A percentile compares a stretch with the other conserved stretches of the same genome.
Evolutionary conservation across 1,284 basidiomycete genomes (phyloP).

Genomic region (Puccinia horiana): DNA sequence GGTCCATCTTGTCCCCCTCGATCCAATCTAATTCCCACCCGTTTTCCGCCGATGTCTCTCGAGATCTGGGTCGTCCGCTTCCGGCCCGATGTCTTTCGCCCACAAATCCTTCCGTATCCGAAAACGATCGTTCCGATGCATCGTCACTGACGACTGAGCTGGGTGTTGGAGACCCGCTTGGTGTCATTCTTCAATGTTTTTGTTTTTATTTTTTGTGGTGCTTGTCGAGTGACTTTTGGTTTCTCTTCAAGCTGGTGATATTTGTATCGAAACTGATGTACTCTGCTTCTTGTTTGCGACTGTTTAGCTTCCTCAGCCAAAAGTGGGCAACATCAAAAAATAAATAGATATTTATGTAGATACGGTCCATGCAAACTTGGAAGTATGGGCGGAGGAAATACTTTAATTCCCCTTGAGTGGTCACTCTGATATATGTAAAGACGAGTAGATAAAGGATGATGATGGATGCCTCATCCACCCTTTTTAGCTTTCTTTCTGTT

Average conservation of each 20-base stretch:
- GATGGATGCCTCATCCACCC: not conserved
- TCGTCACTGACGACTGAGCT: not conserved
- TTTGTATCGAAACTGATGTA: not conserved
- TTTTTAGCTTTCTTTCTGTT: too few species aligned
- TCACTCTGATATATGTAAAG: not conserved
- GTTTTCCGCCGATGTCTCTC: too few species aligned
- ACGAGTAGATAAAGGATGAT: not conserved
- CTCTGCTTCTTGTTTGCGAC: not conserved
- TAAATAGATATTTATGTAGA: not conserved
- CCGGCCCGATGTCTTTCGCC: too few species aligned
- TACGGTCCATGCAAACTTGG: not conserved
- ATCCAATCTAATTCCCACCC: slow-evolving; percentile 25
- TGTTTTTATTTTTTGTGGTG: not conserved
- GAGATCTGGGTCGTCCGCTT: not conserved
- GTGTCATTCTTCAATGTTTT: not conserved
- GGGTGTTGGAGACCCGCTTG: not conserved
- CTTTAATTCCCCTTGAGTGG: not conserved
- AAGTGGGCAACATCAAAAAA: not conserved
- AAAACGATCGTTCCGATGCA: slow-evolving; percentile 22
- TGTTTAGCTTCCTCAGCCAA: too few species aligned
- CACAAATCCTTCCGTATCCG: not conserved
- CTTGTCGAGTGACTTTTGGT: not conserved
- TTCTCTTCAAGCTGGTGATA: too few species aligned
- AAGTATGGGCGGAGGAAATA: not conserved
- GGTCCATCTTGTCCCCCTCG: not conserved